Percentiles rank a stretch among this genome's conserved stretches.
Evolutionary conservation across 2,329 filamentous ascomycete species (phyloP).

Genomic region (Septoria linicola): DNA sequence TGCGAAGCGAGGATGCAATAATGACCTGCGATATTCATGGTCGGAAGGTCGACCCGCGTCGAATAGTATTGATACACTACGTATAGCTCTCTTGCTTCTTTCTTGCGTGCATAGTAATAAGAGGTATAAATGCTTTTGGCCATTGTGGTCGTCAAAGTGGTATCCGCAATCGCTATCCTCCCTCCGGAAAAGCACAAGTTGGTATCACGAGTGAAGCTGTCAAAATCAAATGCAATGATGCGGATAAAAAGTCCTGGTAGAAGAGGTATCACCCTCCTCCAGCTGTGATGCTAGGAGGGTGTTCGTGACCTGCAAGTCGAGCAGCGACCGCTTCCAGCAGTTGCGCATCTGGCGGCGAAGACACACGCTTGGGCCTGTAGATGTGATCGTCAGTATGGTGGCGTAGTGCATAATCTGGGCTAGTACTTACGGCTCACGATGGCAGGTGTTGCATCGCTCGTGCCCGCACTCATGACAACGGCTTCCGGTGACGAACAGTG

Average conservation of each 20-base stretch:
- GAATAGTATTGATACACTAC: no score
- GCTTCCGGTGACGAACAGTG: slow-evolving; percentile 58
- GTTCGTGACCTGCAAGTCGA: slow-evolving; percentile 25
- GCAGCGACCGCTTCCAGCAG: slow-evolving; percentile 24
- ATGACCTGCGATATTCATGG: no score
- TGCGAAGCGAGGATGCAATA: no score
- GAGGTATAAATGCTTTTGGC: no score
- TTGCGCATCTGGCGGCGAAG: slow-evolving; percentile 22
- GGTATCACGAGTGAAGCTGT: slow-evolving; percentile 1
- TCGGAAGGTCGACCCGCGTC: no score
- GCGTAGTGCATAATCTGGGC: not conserved
- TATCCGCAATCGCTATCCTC: no score
- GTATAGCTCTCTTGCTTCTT: no score
- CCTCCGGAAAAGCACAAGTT: slow-evolving; percentile 1
- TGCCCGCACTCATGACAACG: slow-evolving; percentile 49
- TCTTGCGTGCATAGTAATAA: no score
- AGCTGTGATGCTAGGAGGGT: slow-evolving; percentile 9
- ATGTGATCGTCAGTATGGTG: slow-evolving; percentile 2
- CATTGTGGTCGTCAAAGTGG: no score
- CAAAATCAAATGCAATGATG: not conserved
- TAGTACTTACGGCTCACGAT: slow-evolving; percentile 50
- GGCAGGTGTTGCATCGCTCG: slow-evolving; percentile 46
- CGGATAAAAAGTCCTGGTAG: not conserved
- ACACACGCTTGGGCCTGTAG: slow-evolving; percentile 21
- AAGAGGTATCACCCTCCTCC: slow-evolving; percentile 7